Base-by-base conservation (phyloP, 2,329 filamentous ascomycete species). In the Colletotrichum camelliae region DNA sequence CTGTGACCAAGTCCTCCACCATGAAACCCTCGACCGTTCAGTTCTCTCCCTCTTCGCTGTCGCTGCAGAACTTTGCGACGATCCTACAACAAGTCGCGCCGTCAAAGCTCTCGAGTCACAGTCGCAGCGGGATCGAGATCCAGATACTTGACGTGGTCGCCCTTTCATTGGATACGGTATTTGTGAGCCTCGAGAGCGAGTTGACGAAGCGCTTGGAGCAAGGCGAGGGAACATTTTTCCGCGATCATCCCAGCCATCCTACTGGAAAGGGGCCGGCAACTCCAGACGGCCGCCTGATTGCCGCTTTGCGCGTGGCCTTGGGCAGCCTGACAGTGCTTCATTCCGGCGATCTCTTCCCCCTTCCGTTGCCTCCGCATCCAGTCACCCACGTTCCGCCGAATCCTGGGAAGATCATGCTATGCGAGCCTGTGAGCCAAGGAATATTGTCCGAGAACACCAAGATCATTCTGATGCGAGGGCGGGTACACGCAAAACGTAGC, bases 391-490 rank as follows among this genome's bases (percentile, higher is more conserved):
- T 94, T 21, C 92, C 95, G 29, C 91, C 95, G 16, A 95, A 95
- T 57, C 95, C 96, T 0, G 97, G 95, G 57, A 96, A 94, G 85
- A 94, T 98, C 76, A 93, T 95, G 64, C 92, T 97, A n/a, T 98
- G 96, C 82, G 97, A 99, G 83, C 97, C 97, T 10, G 96, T 98
- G 18, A 92, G 95, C 7, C 97, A 99, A 84, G 97, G 97, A 10
- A 84, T 97, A 7, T 83, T 99, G 62, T 90, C 93, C 10, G 89
- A 95, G 1, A 90, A 88, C 15, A 99, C 96, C 18, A 96, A 94
- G 80, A 95, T 99, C 73, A 93, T 99, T 29, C 88, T 98, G 27
- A 93, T 94, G 64, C 90, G 91, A 31, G 91, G 92, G 6, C 91
- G 88, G 79, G 88, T 87, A 29, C 90, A 91, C 74, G 88, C 83